Percentiles rank a stretch among this genome's conserved stretches.
These are phyloP conservation scores for Chenopodium formosanum DNA, from an alignment of 148 eudicot genomes.

Conservation along the genomic window DNA sequence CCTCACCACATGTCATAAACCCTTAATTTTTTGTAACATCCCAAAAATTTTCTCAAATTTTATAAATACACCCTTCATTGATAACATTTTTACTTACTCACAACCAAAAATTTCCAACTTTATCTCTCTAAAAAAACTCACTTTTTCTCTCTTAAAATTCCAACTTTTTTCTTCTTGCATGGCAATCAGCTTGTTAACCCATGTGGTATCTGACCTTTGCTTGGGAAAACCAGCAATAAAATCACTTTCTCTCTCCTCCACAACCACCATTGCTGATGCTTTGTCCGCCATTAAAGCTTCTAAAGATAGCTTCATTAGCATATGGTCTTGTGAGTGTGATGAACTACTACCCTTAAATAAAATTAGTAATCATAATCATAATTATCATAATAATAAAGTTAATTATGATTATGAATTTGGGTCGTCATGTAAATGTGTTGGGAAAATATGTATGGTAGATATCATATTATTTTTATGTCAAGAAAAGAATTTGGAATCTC, in stretches of 20 bases:
- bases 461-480: conserved; percentile 61
- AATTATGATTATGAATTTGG: conserved; percentile 5
- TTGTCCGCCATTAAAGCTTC: conserved; percentile 56
- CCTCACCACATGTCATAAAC: conserved; percentile 13
- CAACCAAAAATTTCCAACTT: background rate
- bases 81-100: background rate
- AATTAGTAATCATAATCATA: background rate
- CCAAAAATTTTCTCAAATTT: background rate
- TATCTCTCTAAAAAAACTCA: background rate
- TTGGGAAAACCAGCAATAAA: conserved; percentile 85
- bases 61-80: conserved; percentile 11
- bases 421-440: conserved; percentile 58
- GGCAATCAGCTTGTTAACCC: conserved; percentile 67
- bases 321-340: conserved; percentile 40
- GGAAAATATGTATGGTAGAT: conserved; percentile 72
- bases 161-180: conserved; percentile 31
- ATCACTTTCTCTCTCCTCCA: conserved; percentile 41
- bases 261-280: conserved; percentile 65
- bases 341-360: too few species aligned
- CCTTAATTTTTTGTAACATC: background rate
- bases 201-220: conserved; percentile 77
- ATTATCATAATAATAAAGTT: background rate
- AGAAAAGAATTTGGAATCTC: conserved; percentile 48
- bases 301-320: conserved; percentile 52
- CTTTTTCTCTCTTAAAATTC: background rate